Conservation (phyloP, 2,329 filamentous ascomycete species). For the Bipolaris victoriae region DNA sequence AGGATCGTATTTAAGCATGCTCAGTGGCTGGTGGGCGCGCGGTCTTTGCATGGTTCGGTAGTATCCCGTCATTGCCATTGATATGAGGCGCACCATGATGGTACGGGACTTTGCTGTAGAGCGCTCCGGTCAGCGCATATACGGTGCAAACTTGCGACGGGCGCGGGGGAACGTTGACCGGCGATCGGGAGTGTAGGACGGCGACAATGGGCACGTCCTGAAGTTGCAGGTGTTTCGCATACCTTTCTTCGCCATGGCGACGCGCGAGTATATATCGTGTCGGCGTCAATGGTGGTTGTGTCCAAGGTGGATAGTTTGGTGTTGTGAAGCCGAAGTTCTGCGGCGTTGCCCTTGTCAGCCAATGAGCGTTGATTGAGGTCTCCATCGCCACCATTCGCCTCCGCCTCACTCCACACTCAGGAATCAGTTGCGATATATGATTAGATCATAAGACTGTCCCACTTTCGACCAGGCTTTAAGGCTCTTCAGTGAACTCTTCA, state of each 20-base stretch:
- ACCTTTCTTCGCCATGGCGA: slow-evolving; percentile 48
- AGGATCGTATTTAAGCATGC: slow-evolving; percentile 98
- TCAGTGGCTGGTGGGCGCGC: slow-evolving; percentile 80
- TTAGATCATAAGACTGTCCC: too few relatives aligned
- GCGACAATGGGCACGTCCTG: too few relatives aligned
- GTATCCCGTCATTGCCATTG: slow-evolving; percentile 98
- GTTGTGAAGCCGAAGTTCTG: slow-evolving; percentile 26
- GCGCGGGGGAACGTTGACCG: neutral
- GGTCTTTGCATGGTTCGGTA: slow-evolving; percentile 91
- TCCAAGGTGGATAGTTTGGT: slow-evolving; percentile 28
- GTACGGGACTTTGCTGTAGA: slow-evolving; percentile 83
- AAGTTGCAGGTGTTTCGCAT: slow-evolving; percentile 2
- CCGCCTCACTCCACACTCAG: neutral
- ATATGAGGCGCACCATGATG: slow-evolving; percentile 90
- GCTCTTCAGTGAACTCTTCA: neutral
- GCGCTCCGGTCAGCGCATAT: slow-evolving; percentile 25
- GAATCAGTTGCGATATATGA: too few relatives aligned
- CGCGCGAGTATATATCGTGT: slow-evolving; percentile 14
- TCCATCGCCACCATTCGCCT: neutral
- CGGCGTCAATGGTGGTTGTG: slow-evolving; percentile 22
- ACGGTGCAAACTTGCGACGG: neutral
- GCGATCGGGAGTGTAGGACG: neutral
- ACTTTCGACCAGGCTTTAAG: neutral
- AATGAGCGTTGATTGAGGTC: slow-evolving; percentile 27
- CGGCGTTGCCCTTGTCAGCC: slow-evolving; percentile 17